These are phyloP conservation scores for Xerocomus spinulosus DNA, from an alignment of 768 basidiomycete genomes.

Conservation along the genomic window DNA sequence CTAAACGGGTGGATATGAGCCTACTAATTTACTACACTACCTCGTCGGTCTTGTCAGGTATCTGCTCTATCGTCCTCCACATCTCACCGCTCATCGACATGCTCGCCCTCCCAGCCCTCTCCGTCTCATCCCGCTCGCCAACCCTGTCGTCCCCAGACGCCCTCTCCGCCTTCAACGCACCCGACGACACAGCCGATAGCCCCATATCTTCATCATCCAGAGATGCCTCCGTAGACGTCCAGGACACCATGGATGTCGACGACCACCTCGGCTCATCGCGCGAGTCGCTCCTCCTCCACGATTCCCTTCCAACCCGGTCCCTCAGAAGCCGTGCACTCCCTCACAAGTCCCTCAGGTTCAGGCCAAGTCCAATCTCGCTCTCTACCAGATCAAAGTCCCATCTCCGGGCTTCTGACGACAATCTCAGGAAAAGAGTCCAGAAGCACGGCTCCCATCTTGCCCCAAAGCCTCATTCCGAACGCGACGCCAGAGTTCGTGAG, in stretches of 20 bases:
- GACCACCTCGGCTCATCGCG: conserved; percentile 19
- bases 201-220: conserved; percentile 32
- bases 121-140: conserved; percentile 23
- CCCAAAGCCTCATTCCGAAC: conserved; percentile 25
- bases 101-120: conserved; percentile 12
- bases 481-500: conserved; percentile 29
- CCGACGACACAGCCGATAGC: conserved; percentile 29
- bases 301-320: conserved; percentile 22
- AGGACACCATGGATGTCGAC: conserved; percentile 27
- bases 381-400: conserved; percentile 25
- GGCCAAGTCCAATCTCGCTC: conserved; percentile 19
- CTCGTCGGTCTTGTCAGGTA: too few relatives aligned
- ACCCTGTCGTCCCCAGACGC: conserved; percentile 31
- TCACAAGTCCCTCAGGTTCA: conserved; percentile 27
- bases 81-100: not conserved
- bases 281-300: conserved; percentile 25
- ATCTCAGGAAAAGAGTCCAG: conserved; percentile 24
- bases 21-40: not conserved
- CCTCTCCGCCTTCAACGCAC: conserved; percentile 31
- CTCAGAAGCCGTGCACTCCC: conserved; percentile 23
- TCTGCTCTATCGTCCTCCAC: conserved; percentile 4
- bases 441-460: conserved; percentile 20
- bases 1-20: conserved; percentile 7
- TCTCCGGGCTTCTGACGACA: conserved; percentile 26
- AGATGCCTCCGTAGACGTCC: conserved; percentile 28